A percentile compares a stretch with the other conserved stretches of the same genome.
Evolutionary conservation across 2,329 filamentous ascomycete genomes (phyloP).

Genomic region (Trichoderma sp.): DNA sequence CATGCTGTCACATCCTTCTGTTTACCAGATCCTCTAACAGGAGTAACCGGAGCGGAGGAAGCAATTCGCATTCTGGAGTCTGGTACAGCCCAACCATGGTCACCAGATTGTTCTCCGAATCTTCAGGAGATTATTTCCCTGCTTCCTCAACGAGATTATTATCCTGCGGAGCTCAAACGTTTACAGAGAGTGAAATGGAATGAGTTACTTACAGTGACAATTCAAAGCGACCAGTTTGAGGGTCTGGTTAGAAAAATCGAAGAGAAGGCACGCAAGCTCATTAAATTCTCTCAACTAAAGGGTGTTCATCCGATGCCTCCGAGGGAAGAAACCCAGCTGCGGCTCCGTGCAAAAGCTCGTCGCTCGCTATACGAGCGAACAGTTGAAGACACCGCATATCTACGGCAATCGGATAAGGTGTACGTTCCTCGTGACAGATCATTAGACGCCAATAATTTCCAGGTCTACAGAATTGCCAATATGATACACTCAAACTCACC

Average conservation of each 20-base stretch:
- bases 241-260: not conserved
- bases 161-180: constrained; percentile 41
- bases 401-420: accelerated
- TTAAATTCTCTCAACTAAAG: not conserved
- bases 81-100: constrained; percentile 56
- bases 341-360: not conserved
- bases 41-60: constrained; percentile 64
- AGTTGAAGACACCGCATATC: not conserved
- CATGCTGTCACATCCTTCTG: constrained; percentile 65
- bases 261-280: not conserved
- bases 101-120: constrained; percentile 33
- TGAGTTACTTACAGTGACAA: constrained; percentile 35
- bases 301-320: not conserved
- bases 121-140: constrained; percentile 12
- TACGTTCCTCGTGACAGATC: constrained; percentile 9
- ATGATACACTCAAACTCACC: not conserved
- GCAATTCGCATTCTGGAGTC: constrained; percentile 55
- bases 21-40: constrained; percentile 61
- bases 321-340: not conserved
- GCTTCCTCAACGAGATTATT: constrained; percentile 43
- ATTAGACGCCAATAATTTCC: not conserved
- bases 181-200: constrained; percentile 46
- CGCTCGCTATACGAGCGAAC: constrained; percentile 14
- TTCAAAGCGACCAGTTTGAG: constrained; percentile 45
- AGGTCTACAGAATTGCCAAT: not conserved